Evolutionary conservation across 768 basidiomycete genomes (phyloP).

Genomic region (Tulasnella sp.): DNA sequence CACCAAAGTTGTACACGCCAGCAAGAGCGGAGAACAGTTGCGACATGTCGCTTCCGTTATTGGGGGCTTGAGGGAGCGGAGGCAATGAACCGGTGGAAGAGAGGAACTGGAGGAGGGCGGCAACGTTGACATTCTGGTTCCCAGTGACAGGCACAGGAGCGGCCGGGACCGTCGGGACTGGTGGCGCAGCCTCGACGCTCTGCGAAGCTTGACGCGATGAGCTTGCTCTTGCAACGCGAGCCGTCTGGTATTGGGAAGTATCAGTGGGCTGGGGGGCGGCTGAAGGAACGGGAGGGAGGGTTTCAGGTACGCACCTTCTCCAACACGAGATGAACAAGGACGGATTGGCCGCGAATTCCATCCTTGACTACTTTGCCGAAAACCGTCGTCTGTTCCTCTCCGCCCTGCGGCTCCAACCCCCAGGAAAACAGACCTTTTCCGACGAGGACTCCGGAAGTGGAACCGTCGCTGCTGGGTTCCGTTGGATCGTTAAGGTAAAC

Average conservation of each 20-base stretch:
- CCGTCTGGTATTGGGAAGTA: not conserved
- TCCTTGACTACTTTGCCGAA: constrained; percentile 10
- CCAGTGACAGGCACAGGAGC: not conserved
- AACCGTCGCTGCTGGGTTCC: not conserved
- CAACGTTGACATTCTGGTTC: not conserved
- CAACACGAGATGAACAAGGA: not conserved
- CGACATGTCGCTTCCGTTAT: not conserved
- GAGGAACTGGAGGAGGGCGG: constrained; percentile 1
- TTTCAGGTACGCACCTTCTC: not conserved
- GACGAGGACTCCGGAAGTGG: constrained; percentile 5
- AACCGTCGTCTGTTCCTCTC: not conserved
- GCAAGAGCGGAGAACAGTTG: constrained; percentile 6
- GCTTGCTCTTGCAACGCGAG: not conserved
- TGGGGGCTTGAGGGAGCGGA: not conserved
- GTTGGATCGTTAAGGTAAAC: constrained; percentile 11
- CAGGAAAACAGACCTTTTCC: constrained; percentile 1
- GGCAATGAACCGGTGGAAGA: not conserved
- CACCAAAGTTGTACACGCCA: not conserved
- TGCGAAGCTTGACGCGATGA: not conserved
- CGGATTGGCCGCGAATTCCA: constrained; percentile 8
- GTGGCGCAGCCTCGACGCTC: not conserved
- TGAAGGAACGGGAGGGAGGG: not conserved
- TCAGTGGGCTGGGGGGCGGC: not conserved
- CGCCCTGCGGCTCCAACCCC: not conserved
- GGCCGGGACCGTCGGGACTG: not conserved